phyloP scores from a whole-genome alignment of 2,329 filamentous ascomycete species.

The Ascochyta koolunga region DNA sequence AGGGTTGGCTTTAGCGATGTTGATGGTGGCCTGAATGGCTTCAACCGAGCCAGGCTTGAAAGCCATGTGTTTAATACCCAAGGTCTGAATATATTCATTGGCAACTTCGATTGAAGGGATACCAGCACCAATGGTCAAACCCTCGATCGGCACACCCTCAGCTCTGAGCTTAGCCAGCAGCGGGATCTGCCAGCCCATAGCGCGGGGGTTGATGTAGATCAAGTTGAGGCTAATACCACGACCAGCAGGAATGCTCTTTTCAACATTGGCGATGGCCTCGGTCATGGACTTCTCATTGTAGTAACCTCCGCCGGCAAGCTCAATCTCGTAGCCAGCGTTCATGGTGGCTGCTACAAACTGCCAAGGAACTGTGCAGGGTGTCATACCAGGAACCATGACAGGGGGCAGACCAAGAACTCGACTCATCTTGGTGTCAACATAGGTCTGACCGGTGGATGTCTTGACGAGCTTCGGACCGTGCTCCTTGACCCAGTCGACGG shows the following conservation, averaged over 20 bases:
- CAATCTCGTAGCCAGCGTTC: conserved; percentile 58
- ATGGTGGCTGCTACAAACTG: conserved; percentile 62
- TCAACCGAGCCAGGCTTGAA: conserved; percentile 57
- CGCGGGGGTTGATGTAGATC: conserved; percentile 60
- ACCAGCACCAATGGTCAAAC: conserved; percentile 56
- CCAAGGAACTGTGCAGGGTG: conserved; percentile 54
- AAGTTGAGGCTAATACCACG: conserved; percentile 60
- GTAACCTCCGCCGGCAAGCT: conserved; percentile 59
- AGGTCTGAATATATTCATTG: conserved; percentile 63
- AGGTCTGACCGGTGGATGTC: conserved; percentile 86
- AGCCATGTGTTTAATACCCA: conserved; percentile 56
- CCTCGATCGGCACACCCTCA: conserved; percentile 55
- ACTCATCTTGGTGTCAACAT: conserved; percentile 83
- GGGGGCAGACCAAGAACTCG: conserved; percentile 55
- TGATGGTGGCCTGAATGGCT: conserved; percentile 54
- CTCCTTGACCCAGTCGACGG: conserved; percentile 97
- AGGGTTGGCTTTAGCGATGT: conserved; percentile 55
- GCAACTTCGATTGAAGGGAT: conserved; percentile 56
- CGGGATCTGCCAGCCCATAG: conserved; percentile 61
- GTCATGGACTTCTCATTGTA: conserved; percentile 54
- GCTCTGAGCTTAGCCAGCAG: conserved; percentile 55
- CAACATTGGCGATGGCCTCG: conserved; percentile 55
- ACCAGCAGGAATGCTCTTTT: conserved; percentile 52
- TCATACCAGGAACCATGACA: conserved; percentile 58
- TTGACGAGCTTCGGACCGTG: conserved; percentile 91